A percentile compares a stretch with the other conserved stretches of the same genome.
Evolutionary conservation across 257 asterid species (phyloP).

Genomic region (Lantana camara): DNA sequence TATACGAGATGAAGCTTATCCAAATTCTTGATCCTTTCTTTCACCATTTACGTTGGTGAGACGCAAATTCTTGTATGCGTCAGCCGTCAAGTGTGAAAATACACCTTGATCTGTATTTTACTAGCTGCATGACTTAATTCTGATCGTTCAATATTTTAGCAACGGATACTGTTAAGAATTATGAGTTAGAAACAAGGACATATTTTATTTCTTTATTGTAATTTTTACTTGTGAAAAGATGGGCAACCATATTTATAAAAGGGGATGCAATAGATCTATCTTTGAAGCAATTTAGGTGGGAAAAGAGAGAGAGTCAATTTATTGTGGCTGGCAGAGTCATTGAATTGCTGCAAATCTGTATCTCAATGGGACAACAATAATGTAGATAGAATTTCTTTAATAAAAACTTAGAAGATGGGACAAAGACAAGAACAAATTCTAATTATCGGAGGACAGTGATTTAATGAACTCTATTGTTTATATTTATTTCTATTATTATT

Average conservation of each 20-base stretch:
- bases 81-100: too few species aligned
- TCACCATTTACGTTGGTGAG: too few species aligned
- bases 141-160: too few species aligned
- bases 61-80: too few species aligned
- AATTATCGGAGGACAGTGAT: not conserved
- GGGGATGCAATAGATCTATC: constrained; percentile 1
- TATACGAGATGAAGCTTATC: not conserved
- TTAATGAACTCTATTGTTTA: not conserved
- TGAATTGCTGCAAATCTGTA: constrained; percentile 5
- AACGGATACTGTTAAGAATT: too few species aligned
- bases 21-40: not conserved
- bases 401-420: not conserved
- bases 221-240: not conserved
- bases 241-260: not conserved
- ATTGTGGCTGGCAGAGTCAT: not conserved
- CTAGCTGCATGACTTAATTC: too few species aligned
- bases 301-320: constrained; percentile 4
- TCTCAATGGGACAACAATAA: not conserved
- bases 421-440: not conserved
- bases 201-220: not conserved
- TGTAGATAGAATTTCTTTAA: not conserved
- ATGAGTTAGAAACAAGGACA: not conserved
- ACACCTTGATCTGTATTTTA: too few species aligned
- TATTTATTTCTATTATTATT: not conserved
- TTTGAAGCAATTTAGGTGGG: constrained; percentile 16